Base-by-base conservation (phyloP, 2,329 filamentous ascomycete species). In the Diaporthe citriasiana region DNA sequence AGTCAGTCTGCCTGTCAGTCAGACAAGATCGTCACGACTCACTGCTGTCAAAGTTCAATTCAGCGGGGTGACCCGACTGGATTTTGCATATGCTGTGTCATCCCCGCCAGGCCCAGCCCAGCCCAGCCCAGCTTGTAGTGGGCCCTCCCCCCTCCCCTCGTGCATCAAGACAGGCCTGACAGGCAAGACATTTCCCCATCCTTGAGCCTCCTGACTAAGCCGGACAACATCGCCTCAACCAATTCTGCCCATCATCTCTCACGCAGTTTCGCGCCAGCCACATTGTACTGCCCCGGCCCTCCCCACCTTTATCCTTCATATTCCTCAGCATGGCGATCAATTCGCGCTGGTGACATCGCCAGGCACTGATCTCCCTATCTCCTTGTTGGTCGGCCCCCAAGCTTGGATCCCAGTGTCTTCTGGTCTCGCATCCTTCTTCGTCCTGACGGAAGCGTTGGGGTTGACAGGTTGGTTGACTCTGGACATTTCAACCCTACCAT, bases 141-240 rank as follows among this genome's bases (percentile, higher is more conserved):
- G 60, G 22, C 19, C 60, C 60, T 25, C 35, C 27, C 60, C 60
- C 60, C 60, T 66, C 60, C n/a, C 15, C 42, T 30, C 30, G 42
- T 66, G 22, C 59, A 63, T 25, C 13, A 57, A 38, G n/a, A 19
- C 53, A n/a, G 56, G n/a, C 56, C 22, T 40, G 35, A 63, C 38
- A 63, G 35, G 35, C 35, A 30, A 30, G 25, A 45, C 35, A 63
- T 63, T 63, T 42, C n/a, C 57, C 57, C 45, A 25, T 38, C 33
- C 13, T 25, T 45, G 22, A 27, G 42, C 42, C 60, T 38, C 42
- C 45, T 66, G 45, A 66, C 63, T 66, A 51, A 66, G 63, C 63
- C 63, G 22, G 63, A 38, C 63, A 66, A 66, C 63, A 66, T 66
- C 63, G 30, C 60, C 63, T 66, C 63, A 51, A 51, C 63, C 40